These are phyloP conservation scores for Suhomyces faveliae DNA, from an alignment of 805 yeast genomes.

Conservation along the genomic window DNA sequence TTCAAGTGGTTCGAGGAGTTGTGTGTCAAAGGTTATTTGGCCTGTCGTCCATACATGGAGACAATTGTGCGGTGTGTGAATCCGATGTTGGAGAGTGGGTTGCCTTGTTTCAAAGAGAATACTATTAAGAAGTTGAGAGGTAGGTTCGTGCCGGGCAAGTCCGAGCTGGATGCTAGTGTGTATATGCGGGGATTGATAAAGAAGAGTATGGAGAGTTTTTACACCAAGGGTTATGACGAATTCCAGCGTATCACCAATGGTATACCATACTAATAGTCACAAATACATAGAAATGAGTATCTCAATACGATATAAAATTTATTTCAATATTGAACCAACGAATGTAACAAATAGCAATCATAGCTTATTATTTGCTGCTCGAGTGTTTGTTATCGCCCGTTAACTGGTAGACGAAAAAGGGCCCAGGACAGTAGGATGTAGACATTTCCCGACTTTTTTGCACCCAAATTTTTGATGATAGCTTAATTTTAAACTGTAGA, in stretches of 20 bases:
- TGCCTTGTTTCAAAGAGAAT: conserved; percentile 91
- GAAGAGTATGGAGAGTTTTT: conserved; percentile 81
- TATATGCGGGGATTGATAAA: conserved; percentile 72
- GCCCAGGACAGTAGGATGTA: too few species aligned
- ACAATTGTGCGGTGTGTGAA: conserved; percentile 78
- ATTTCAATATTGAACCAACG: not conserved
- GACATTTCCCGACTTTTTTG: too few species aligned
- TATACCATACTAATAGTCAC: conserved; percentile 67
- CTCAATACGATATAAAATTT: not conserved
- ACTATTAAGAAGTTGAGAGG: conserved; percentile 75
- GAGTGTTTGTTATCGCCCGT: too few species aligned
- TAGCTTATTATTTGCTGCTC: too few species aligned
- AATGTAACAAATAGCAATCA: too few species aligned
- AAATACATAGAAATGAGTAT: not conserved
- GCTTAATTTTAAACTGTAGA: too few species aligned
- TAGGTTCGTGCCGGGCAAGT: conserved; percentile 78
- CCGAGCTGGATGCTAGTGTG: conserved; percentile 81
- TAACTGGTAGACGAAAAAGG: too few species aligned
- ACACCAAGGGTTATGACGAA: conserved; percentile 94
- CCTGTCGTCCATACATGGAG: conserved; percentile 85
- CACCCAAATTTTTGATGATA: too few species aligned
- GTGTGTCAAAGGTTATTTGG: conserved; percentile 87
- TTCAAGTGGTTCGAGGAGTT: conserved; percentile 92
- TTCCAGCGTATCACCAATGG: conserved; percentile 97
- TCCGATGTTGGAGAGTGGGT: conserved; percentile 93